A percentile compares a stretch with the other conserved stretches of the same genome.
Conservation (phyloP, 2,329 filamentous ascomycete species). For the Biscogniauxia marginata region DNA sequence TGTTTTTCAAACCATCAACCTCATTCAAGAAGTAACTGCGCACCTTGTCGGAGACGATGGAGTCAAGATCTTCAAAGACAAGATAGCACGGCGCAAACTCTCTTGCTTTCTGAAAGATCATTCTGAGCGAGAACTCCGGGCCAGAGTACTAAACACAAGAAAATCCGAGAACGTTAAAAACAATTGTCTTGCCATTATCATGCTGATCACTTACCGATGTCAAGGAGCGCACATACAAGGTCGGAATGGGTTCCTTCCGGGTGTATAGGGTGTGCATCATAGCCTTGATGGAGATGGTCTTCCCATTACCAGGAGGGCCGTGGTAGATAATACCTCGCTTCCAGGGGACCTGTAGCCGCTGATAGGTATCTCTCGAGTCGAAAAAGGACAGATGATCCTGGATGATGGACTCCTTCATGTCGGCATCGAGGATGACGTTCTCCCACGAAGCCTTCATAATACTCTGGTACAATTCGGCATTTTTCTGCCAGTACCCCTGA, state of each 20-base stretch:
- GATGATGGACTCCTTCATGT: constrained; percentile 64
- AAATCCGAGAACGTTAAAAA: background rate
- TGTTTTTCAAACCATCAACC: constrained; percentile 66
- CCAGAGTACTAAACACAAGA: constrained; percentile 46
- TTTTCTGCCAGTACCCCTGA: constrained; percentile 61
- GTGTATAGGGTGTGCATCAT: constrained; percentile 63
- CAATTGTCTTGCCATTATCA: background rate
- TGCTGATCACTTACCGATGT: constrained; percentile 33
- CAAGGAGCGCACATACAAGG: constrained; percentile 58
- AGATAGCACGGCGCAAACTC: constrained; percentile 66
- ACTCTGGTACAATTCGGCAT: constrained; percentile 56
- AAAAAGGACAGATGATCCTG: constrained; percentile 66
- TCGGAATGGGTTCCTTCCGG: constrained; percentile 52
- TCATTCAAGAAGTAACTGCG: constrained; percentile 72
- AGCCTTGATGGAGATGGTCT: constrained; percentile 70
- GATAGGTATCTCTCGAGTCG: constrained; percentile 56
- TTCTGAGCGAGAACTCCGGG: constrained; percentile 53
- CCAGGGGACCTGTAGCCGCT: constrained; percentile 64
- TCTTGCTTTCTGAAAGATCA: constrained; percentile 59
- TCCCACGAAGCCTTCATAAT: constrained; percentile 58
- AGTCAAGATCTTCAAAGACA: constrained; percentile 71
- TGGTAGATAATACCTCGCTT: constrained; percentile 70
- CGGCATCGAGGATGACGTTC: constrained; percentile 63
- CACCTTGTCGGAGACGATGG: constrained; percentile 58
- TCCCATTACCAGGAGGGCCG: constrained; percentile 63